phyloP scores from a whole-genome alignment of 1,284 basidiomycete genomes.

The Ganoderma sinense region DNA sequence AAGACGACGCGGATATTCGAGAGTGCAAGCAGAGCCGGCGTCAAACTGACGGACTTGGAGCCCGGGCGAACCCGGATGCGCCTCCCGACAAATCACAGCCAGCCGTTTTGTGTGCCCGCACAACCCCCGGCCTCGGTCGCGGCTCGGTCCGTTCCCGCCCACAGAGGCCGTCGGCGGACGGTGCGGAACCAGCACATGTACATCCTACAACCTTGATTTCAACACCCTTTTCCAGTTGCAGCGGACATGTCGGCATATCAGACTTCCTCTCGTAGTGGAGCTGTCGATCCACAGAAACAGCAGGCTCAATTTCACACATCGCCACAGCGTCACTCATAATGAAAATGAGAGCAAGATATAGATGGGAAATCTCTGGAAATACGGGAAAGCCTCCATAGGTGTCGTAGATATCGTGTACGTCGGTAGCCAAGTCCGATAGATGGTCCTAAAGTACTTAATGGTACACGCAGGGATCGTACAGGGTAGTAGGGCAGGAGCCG shows the following conservation, averaged over 20 bases:
- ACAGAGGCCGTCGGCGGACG: not conserved
- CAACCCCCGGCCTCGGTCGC: not conserved
- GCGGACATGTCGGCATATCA: not conserved
- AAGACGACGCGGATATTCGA: slow-evolving; percentile 45
- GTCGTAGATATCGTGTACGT: slow-evolving; percentile 5
- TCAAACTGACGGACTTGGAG: slow-evolving; percentile 30
- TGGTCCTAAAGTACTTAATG: slow-evolving; percentile 23
- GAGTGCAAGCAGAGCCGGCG: slow-evolving; percentile 39
- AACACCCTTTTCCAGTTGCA: not conserved
- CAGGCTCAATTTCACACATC: not conserved
- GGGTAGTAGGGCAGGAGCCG: not conserved
- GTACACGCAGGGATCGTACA: slow-evolving; percentile 28
- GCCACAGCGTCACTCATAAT: not conserved
- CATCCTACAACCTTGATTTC: not conserved
- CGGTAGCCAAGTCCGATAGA: slow-evolving; percentile 10
- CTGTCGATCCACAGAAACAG: not conserved
- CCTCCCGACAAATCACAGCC: slow-evolving; percentile 38
- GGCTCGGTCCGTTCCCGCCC: slow-evolving; percentile 1
- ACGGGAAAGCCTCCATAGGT: not conserved
- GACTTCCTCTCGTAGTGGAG: not conserved
- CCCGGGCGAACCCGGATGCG: slow-evolving; percentile 40
- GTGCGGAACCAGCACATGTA: not conserved
- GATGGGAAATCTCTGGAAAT: not conserved
- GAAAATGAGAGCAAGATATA: not conserved
- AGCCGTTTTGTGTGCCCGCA: slow-evolving; percentile 28